Evolutionary conservation across 164 flowering plant species (phyloP), one percentile per base, ranked within the genome.

Genomic region (Berberis thunbergii): DNA sequence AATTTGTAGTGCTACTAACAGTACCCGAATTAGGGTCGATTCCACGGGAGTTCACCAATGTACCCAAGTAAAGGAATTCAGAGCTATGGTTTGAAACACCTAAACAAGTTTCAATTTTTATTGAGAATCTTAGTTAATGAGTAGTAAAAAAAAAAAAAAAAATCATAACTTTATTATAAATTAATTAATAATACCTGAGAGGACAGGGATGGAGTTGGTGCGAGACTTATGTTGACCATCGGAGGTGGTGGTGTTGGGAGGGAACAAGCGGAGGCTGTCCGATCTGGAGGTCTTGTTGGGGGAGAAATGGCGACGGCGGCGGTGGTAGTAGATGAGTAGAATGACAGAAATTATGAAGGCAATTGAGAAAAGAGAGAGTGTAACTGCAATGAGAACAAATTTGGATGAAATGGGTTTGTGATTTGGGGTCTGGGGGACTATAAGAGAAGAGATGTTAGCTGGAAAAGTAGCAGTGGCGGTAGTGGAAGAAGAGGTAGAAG

Each of bases 21-120:
- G 43, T 49, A 12, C 57, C 39, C 57, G 3, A 10, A 4, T 4
- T n/a, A 43, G 7, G 48, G 44, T 48, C 45, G 49, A 50, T 55
- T 5, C 59, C 69, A 4, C 72, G 72, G 0, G 86, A 69, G 49
- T 73, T 82, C 4, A 80, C 85, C 40, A 86, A 41, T 48, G 95
- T 88, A 41, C 91, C 95, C 61, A 88, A 67, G 59, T 88, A 88
- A 41, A 88, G 91, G 65, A 86, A 82, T 61, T 88, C 95, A 3
- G 91, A 81, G 72, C 83, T 75, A 10, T 74, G 61, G 2, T 57
- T 53, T 0, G 86, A 70, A 49, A 69, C 72, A 67, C 57, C 80
- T 5, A 10, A 26, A 26, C 26, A 26, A 26, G 26, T 26, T 26
- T 26, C 26, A 26, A 26, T 26, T 26, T 26, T 26, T 26, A 26